Conservation (phyloP, 768 basidiomycete species). For the Rhizopogon sp. region DNA sequence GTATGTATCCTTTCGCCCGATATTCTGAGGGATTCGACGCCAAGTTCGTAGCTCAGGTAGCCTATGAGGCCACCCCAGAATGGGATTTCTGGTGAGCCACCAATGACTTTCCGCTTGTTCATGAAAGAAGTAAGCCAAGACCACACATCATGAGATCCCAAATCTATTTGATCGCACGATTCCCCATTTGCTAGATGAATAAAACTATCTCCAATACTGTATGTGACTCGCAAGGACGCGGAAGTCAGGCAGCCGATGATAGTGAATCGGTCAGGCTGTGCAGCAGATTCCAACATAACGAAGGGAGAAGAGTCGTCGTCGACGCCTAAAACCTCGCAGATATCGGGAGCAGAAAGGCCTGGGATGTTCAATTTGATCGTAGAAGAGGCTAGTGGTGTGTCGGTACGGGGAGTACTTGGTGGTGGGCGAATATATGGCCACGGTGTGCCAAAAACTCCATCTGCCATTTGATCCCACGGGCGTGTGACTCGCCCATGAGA, state of each 20-base stretch:
- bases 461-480: slow-evolving; percentile 37
- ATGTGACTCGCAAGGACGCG: slow-evolving; percentile 52
- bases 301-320: slow-evolving; percentile 56
- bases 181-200: slow-evolving; percentile 41
- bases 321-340: slow-evolving; percentile 64
- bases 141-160: slow-evolving; percentile 60
- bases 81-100: slow-evolving; percentile 51
- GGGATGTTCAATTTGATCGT: slow-evolving; percentile 40
- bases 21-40: slow-evolving; percentile 50
- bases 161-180: slow-evolving; percentile 30
- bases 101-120: slow-evolving; percentile 40
- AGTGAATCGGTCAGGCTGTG: slow-evolving; percentile 68
- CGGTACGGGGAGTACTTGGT: slow-evolving; percentile 13
- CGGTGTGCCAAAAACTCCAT: slow-evolving; percentile 37
- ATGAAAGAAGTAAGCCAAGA: slow-evolving; percentile 72
- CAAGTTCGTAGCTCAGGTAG: slow-evolving; percentile 76
- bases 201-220: slow-evolving; percentile 45
- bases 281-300: slow-evolving; percentile 71
- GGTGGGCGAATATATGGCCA: slow-evolving; percentile 50
- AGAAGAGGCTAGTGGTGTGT: slow-evolving; percentile 8
- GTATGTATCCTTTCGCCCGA: slow-evolving; percentile 25
- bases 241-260: slow-evolving; percentile 61
- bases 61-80: slow-evolving; percentile 87
- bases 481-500: slow-evolving; percentile 30
- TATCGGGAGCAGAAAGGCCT: slow-evolving; percentile 33